Base-by-base conservation (phyloP, 768 basidiomycete genomes). In the Rhodotorula babjevae region DNA sequence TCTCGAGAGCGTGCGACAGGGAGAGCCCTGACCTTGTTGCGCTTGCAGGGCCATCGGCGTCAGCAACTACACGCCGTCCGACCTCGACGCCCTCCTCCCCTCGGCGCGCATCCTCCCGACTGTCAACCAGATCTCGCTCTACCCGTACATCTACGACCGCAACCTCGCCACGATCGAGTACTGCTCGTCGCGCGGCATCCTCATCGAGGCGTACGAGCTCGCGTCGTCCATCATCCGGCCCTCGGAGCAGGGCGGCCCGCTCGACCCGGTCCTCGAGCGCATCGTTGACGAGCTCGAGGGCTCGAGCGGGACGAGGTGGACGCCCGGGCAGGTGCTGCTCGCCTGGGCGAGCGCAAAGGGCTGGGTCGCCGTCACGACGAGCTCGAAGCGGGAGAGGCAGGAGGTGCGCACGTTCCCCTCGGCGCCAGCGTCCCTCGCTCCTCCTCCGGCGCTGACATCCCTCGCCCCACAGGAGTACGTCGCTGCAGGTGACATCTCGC, bases 101-200 rank as follows among this genome's bases (percentile, higher is more conserved):
- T 19, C 40, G 6, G 66, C 66, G 4, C 31, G 58, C 10, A 53
- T 61, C 59, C 42, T 21, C 25, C 66, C 66, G 16, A 47, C 49
- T n/a, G 36, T 67, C 21, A 67, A 67, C 58, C 65, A 66, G 47
- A 52, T 67, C 49, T 61, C 66, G 6, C n/a, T 67, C 29, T 67
- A 61, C n/a, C 66, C 66, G 8, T 67, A 67, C 58, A 67, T 52
- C 57, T 66, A 66, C 33, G 46, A 66, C 44, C 44, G 56, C 16
- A 16, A 33, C 4, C 29, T 47, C 16, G 25, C 57, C 12, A 36
- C 21, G 2, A 60, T 67, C 59, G 50, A 50, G 40, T 67, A 67
- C 36, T 52, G 18, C 11, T 9, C 53, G 57, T 21, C 40, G 36
- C 21, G 61, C 27, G 47, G 36, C 11, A 67, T 67, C 49, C 21